phyloP scores from a whole-genome alignment of 495 filamentous ascomycete genomes.

The Oidiodendron maius region DNA sequence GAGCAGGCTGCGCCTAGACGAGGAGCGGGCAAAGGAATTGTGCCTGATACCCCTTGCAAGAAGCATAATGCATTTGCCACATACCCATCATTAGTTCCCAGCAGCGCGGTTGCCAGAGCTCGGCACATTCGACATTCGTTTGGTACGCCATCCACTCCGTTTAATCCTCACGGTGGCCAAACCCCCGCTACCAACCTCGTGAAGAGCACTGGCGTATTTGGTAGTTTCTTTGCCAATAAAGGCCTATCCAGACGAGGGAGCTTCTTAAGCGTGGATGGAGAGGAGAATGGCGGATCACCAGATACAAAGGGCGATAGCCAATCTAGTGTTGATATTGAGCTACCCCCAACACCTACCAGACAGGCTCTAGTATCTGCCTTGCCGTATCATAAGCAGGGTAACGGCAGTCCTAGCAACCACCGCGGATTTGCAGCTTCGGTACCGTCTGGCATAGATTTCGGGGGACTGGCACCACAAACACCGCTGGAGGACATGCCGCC shows the following conservation, averaged over 20 bases:
- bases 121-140: constrained; percentile 58
- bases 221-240: constrained; percentile 43
- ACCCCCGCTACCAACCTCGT: constrained; percentile 52
- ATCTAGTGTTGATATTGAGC: constrained; percentile 56
- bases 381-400: not conserved
- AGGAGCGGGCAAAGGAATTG: constrained; percentile 38
- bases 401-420: constrained; percentile 21
- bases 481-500: constrained; percentile 68
- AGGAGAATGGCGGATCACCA: constrained; percentile 48
- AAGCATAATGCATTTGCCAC: constrained; percentile 63
- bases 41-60: constrained; percentile 97
- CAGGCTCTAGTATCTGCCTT: constrained; percentile 32
- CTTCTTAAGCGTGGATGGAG: constrained; percentile 70
- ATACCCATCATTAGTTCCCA: constrained; percentile 46
- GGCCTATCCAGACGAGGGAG: constrained; percentile 60
- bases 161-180: constrained; percentile 36
- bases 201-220: constrained; percentile 63
- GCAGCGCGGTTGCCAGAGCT: constrained; percentile 48
- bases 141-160: constrained; percentile 56
- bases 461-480: constrained; percentile 65
- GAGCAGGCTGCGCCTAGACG: constrained; percentile 47
- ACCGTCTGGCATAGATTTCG: constrained; percentile 30
- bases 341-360: constrained; percentile 93
- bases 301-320: constrained; percentile 51
- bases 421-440: constrained; percentile 12